phyloP scores from a whole-genome alignment of 192 early-diverging fungal species.

The Pilaira anomala region DNA sequence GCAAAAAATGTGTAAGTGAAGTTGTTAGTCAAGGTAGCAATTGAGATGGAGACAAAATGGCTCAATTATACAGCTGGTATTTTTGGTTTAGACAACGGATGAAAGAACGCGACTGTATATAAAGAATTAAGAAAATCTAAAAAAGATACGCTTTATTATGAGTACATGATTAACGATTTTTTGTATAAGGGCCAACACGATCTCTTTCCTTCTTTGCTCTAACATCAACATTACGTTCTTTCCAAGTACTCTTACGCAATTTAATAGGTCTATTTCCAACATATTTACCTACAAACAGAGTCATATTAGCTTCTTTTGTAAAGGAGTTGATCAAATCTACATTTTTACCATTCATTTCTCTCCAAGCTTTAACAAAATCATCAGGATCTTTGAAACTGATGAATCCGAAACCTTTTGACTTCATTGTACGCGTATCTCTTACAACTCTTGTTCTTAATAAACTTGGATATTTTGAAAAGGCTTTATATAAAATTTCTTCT shows the following conservation, averaged over 20 bases:
- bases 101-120: no score
- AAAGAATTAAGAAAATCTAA: no score
- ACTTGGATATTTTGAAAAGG: slow-evolving; percentile 84
- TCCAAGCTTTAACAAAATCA: slow-evolving; percentile 91
- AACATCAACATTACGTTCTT: slow-evolving; percentile 83
- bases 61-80: no score
- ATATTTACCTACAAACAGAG: slow-evolving; percentile 77
- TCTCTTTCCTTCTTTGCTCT: slow-evolving; percentile 42
- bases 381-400: slow-evolving; percentile 87
- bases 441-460: slow-evolving; percentile 83
- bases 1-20: no score
- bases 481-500: slow-evolving; percentile 71
- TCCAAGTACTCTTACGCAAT: slow-evolving; percentile 90
- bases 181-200: slow-evolving; percentile 36
- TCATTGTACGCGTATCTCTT: slow-evolving; percentile 77
- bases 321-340: no score
- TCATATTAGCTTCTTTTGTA: no score
- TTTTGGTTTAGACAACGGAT: no score
- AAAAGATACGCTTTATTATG: no score
- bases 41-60: no score
- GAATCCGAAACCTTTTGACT: slow-evolving; percentile 93
- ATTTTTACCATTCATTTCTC: slow-evolving; percentile 87
- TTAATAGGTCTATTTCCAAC: slow-evolving; percentile 94
- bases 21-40: no score
- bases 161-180: slow-evolving; percentile 2